Conservation (phyloP, 2,329 filamentous ascomycete species). For the Monilinia vaccinii-corymbosi region DNA sequence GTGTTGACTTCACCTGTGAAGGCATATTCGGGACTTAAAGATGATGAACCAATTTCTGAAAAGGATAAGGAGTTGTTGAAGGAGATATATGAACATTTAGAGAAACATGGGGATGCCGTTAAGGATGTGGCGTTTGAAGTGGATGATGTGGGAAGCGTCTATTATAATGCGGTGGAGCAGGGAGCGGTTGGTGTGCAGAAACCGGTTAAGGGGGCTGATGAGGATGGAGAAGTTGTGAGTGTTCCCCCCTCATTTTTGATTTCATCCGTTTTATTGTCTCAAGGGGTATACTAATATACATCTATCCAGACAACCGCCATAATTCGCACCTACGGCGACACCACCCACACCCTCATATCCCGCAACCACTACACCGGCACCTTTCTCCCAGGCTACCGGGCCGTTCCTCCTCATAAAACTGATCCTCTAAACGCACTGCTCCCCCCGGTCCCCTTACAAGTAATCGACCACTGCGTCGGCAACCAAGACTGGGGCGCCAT, state of each 20-base stretch:
- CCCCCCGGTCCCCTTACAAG: constrained; percentile 57
- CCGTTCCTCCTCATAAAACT: constrained; percentile 34
- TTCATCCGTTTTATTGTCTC: too few species aligned
- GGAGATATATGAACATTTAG: constrained; percentile 75
- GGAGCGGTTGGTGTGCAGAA: constrained; percentile 53
- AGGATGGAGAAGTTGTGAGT: constrained; percentile 39
- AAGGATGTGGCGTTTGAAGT: constrained; percentile 96
- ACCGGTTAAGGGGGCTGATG: constrained; percentile 46
- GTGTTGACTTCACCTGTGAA: constrained; percentile 77
- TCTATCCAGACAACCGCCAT: constrained; percentile 50
- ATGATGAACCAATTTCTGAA: constrained; percentile 50
- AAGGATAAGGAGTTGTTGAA: constrained; percentile 57
- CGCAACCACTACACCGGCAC: constrained; percentile 59
- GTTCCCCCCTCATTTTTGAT: not conserved
- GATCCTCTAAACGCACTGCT: constrained; percentile 34
- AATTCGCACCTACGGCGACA: constrained; percentile 89
- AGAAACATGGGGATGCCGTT: constrained; percentile 84
- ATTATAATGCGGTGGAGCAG: constrained; percentile 58
- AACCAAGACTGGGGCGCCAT: constrained; percentile 96
- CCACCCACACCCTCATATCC: constrained; percentile 84
- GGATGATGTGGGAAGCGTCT: constrained; percentile 77
- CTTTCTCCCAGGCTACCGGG: constrained; percentile 77
- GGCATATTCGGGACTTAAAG: constrained; percentile 43
- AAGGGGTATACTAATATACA: not conserved
- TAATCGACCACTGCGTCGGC: constrained; percentile 93